Conservation (phyloP, 352 stramenopile species). For the Globisporangium mamillatum region DNA sequence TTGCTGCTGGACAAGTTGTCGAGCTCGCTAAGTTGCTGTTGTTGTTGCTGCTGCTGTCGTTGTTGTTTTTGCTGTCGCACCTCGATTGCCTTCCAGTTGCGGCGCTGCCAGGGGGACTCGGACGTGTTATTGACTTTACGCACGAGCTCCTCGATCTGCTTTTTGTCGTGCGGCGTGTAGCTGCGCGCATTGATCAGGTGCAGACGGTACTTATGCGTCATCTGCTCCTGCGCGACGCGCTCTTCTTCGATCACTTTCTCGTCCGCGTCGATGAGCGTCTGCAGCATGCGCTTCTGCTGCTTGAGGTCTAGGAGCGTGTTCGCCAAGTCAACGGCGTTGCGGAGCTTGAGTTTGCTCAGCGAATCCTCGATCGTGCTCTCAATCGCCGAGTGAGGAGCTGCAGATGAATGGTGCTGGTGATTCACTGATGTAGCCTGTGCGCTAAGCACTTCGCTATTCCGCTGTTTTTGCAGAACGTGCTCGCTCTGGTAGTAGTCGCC, state of each 20-base stretch:
- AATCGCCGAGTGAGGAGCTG: neutral
- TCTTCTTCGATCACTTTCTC: conserved; percentile 68
- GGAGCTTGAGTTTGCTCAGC: conserved; percentile 63
- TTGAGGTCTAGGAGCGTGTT: conserved; percentile 47
- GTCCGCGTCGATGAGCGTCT: conserved; percentile 67
- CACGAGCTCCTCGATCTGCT: conserved; percentile 18
- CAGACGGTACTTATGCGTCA: conserved; percentile 54
- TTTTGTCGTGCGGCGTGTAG: conserved; percentile 20
- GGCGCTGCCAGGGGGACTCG: conserved; percentile 67
- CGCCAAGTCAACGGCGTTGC: conserved; percentile 66
- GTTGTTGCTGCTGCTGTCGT: neutral
- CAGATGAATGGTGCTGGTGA: neutral
- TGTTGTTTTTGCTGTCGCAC: conserved; percentile 13
- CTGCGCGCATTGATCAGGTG: conserved; percentile 37
- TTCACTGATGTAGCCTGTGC: neutral
- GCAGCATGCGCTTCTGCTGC: conserved; percentile 64
- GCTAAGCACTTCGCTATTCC: conserved; percentile 33
- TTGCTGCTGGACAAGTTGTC: neutral
- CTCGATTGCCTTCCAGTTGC: conserved; percentile 52
- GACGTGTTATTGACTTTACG: conserved; percentile 19
- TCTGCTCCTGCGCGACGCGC: conserved; percentile 50
- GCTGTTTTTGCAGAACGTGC: conserved; percentile 29
- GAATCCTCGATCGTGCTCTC: conserved; percentile 53
- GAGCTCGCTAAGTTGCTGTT: neutral
- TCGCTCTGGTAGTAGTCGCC: conserved; percentile 39